phyloP scores from a whole-genome alignment of 2,329 filamentous ascomycete species.

The Trichoderma simmonsii region DNA sequence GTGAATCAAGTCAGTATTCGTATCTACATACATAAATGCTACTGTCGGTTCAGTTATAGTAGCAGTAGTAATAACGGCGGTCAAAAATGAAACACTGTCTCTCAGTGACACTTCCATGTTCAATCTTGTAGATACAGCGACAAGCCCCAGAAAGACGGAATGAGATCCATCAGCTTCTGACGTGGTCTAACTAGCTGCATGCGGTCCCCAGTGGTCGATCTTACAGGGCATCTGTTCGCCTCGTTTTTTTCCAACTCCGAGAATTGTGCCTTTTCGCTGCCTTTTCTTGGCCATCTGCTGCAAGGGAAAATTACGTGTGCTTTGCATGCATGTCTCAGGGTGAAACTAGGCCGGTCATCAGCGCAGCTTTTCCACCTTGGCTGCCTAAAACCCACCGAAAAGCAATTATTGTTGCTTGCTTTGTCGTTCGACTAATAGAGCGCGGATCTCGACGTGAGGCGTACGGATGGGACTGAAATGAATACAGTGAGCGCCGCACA shows the following conservation, averaged over 20 bases:
- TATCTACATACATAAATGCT: not conserved
- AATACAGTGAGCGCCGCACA: not conserved
- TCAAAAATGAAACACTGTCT: not conserved
- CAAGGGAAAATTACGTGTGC: not conserved
- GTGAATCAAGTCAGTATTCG: not conserved
- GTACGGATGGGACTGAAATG: not conserved
- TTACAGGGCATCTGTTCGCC: not conserved
- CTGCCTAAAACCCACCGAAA: not conserved
- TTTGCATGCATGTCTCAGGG: not conserved
- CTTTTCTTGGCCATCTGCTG: not conserved
- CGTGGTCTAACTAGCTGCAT: not conserved
- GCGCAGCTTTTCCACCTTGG: not conserved
- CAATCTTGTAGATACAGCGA: not conserved
- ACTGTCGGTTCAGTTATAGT: not conserved
- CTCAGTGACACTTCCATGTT: not conserved
- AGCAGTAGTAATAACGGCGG: constrained; percentile 3
- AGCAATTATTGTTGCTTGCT: not conserved
- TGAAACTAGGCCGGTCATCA: not conserved
- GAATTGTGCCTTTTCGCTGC: not conserved
- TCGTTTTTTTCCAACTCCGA: not conserved
- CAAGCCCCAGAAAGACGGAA: no score
- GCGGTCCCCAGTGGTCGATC: not conserved
- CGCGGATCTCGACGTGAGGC: no score
- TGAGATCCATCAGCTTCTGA: not conserved
- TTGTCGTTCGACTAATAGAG: not conserved